Percentiles rank a stretch among this genome's conserved stretches.
Evolutionary conservation across 1,284 basidiomycete genomes (phyloP).

Genomic region (Mycocalia duriaeana): DNA sequence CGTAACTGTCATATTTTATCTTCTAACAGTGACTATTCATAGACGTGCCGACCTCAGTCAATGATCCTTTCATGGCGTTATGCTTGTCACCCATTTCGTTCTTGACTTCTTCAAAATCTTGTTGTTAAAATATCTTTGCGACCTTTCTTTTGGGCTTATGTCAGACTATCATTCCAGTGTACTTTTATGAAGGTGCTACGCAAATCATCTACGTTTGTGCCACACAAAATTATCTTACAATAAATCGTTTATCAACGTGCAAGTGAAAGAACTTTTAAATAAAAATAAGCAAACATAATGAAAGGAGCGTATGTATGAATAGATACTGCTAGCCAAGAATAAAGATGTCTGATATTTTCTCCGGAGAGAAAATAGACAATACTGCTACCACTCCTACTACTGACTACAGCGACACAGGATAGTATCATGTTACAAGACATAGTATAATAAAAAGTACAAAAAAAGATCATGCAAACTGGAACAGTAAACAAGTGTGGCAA

Average conservation of each 20-base stretch:
- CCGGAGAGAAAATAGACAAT: neutral
- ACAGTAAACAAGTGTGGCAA: conserved; percentile 1
- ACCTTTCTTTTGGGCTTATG: too few species aligned
- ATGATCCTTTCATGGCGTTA: neutral
- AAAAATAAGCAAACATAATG: too few species aligned
- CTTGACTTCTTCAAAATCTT: neutral
- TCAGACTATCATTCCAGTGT: too few species aligned
- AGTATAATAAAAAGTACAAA: neutral
- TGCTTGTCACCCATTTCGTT: neutral
- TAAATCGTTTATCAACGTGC: too few species aligned
- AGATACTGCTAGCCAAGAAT: too few species aligned
- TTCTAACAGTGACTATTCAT: neutral
- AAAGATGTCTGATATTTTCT: neutral
- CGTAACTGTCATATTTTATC: neutral
- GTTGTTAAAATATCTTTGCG: too few species aligned
- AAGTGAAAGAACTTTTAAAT: too few species aligned
- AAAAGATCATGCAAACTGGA: conserved; percentile 1
- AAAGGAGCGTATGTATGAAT: too few species aligned
- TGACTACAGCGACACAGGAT: conserved; percentile 1
- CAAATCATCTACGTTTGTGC: too few species aligned
- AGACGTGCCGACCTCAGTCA: neutral
- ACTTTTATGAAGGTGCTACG: too few species aligned
- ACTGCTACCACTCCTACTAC: neutral
- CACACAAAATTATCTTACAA: too few species aligned
- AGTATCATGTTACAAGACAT: conserved; percentile 2